Conservation (phyloP, 2,329 filamentous ascomycete genomes). For the Aspergillus tubingensis region DNA sequence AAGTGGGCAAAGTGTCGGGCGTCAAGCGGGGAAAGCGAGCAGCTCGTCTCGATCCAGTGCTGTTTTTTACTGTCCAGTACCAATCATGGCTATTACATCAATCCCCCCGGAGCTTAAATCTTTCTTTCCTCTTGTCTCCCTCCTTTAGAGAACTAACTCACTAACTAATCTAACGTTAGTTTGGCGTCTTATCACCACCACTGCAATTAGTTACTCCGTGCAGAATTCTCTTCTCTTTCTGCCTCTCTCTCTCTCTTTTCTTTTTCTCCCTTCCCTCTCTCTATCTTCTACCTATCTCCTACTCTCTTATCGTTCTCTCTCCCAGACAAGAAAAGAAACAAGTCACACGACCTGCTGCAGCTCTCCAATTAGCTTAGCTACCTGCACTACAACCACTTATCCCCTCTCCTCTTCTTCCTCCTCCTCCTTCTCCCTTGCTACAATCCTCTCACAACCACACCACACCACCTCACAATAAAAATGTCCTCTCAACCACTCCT, state of each 20-base stretch:
- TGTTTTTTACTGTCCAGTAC: neutral
- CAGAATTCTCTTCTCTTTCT: neutral
- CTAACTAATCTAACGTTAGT: too few species aligned
- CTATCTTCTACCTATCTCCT: neutral
- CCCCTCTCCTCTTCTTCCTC: neutral
- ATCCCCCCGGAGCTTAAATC: neutral
- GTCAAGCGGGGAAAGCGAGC: neutral
- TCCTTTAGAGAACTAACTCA: too few species aligned
- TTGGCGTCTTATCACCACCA: too few species aligned
- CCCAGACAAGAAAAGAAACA: neutral
- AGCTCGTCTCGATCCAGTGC: neutral
- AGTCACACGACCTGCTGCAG: too few species aligned
- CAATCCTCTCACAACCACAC: neutral
- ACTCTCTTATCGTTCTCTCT: neutral
- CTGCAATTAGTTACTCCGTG: neutral
- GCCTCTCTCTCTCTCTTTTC: neutral
- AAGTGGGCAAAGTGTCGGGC: neutral
- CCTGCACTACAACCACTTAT: too few species aligned
- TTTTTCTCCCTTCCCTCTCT: neutral
- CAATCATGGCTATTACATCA: conserved; percentile 4
- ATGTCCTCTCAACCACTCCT: conserved; percentile 98
- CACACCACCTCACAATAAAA: conserved; percentile 5
- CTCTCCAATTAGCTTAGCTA: too few species aligned
- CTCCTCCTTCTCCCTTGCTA: neutral
- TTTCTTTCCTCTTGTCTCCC: neutral